Conservation (phyloP, 2,329 filamentous ascomycete species). For the Diaporthe sp. region DNA sequence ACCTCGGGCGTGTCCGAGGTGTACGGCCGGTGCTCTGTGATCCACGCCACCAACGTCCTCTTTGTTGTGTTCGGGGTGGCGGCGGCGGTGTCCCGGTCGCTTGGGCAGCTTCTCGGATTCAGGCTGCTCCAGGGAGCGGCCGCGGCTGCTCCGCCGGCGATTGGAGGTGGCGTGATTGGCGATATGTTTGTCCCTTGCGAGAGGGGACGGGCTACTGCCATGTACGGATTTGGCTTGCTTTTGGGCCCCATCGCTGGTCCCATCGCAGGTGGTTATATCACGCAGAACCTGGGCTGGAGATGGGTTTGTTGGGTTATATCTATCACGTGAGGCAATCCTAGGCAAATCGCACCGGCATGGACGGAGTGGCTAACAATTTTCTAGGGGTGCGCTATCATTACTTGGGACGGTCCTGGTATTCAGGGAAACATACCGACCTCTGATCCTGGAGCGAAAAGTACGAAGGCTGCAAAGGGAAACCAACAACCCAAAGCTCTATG, state of each 20-base stretch:
- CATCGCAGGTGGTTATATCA: background rate
- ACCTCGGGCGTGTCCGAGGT: background rate
- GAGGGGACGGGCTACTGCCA: background rate
- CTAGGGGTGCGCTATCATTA: background rate
- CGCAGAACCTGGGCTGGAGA: background rate
- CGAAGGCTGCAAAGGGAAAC: background rate
- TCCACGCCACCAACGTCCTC: background rate
- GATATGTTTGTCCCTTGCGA: conserved; percentile 2
- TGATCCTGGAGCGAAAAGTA: background rate
- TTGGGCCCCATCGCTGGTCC: background rate
- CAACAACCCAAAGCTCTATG: background rate
- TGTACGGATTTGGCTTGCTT: background rate
- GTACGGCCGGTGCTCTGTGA: background rate
- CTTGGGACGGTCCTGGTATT: background rate
- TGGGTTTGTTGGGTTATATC: background rate
- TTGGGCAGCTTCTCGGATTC: background rate
- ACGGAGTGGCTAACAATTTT: background rate
- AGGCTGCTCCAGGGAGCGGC: background rate
- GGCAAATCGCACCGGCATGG: rapidly evolving
- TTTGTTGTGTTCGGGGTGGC: background rate
- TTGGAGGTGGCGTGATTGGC: background rate
- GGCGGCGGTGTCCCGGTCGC: background rate
- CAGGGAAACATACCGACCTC: background rate
- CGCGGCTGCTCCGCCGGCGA: background rate
- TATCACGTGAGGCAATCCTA: background rate